Conservation (phyloP, 306 rosid species). For the Neltuma alba region DNA sequence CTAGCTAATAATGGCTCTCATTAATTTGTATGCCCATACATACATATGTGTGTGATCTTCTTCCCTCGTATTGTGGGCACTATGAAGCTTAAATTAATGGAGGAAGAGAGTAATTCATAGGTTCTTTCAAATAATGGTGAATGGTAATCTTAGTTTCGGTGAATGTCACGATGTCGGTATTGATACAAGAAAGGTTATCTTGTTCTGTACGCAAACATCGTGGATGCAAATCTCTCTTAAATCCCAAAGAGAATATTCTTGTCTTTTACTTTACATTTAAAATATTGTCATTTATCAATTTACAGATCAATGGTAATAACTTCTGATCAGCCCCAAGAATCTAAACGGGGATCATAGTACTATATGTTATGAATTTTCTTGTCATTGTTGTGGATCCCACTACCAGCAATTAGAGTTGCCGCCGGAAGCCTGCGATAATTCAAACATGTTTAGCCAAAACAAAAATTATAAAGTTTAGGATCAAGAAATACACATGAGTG, state of each 20-base stretch:
- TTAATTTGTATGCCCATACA: background rate
- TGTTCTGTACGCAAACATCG: background rate
- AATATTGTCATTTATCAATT: slow-evolving; percentile 1
- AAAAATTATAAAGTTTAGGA: background rate
- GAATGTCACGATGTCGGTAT: background rate
- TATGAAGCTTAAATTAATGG: background rate
- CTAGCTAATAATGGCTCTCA: background rate
- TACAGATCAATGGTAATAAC: background rate
- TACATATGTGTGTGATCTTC: background rate
- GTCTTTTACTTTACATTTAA: background rate
- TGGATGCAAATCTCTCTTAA: background rate
- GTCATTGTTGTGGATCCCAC: background rate
- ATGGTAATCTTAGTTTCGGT: background rate
- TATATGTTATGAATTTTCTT: background rate
- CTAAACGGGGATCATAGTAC: background rate
- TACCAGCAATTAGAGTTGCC: background rate
- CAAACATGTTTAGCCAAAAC: background rate
- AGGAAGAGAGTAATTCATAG: background rate
- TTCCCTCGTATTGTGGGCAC: background rate
- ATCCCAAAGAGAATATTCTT: background rate
- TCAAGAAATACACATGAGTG: background rate
- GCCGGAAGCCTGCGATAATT: background rate
- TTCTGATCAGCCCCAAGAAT: background rate
- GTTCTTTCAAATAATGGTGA: background rate
- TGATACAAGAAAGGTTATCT: background rate